phyloP scores from a whole-genome alignment of 768 basidiomycete genomes.

The Auriscalpium microsporum region DNA sequence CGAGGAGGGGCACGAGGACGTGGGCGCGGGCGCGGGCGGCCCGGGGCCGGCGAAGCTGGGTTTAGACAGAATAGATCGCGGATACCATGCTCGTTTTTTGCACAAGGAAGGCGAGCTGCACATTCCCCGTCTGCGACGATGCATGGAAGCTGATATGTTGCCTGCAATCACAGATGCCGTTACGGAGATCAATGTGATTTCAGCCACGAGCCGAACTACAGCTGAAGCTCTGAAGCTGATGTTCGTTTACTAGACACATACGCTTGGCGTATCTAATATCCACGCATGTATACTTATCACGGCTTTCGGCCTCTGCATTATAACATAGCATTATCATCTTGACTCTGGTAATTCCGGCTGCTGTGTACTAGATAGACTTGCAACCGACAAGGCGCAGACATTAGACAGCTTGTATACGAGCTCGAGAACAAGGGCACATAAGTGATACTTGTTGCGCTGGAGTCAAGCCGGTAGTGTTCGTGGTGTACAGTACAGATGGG shows the following conservation, averaged over 20 bases:
- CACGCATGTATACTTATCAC: too few relatives aligned
- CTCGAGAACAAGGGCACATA: not conserved
- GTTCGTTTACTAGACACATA: not conserved
- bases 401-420: too few relatives aligned
- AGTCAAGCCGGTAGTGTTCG: not conserved
- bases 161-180: slow-evolving; percentile 66
- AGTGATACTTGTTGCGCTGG: not conserved
- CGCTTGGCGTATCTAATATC: too few relatives aligned
- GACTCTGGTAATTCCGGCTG: too few relatives aligned
- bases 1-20: slow-evolving; percentile 32
- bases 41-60: slow-evolving; percentile 45
- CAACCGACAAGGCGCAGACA: too few relatives aligned
- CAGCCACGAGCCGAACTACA: slow-evolving; percentile 44
- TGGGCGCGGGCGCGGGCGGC: slow-evolving; percentile 37
- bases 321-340: too few relatives aligned
- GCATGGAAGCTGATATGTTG: slow-evolving; percentile 34
- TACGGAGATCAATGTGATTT: slow-evolving; percentile 86
- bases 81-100: slow-evolving; percentile 87
- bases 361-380: too few relatives aligned
- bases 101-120: slow-evolving; percentile 85
- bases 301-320: too few relatives aligned
- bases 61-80: slow-evolving; percentile 70
- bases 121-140: slow-evolving; percentile 26
- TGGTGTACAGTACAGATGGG: slow-evolving; percentile 1
- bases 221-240: not conserved